phyloP scores from a whole-genome alignment of 2,329 filamentous ascomycete genomes.

The Arthroderma sp. region DNA sequence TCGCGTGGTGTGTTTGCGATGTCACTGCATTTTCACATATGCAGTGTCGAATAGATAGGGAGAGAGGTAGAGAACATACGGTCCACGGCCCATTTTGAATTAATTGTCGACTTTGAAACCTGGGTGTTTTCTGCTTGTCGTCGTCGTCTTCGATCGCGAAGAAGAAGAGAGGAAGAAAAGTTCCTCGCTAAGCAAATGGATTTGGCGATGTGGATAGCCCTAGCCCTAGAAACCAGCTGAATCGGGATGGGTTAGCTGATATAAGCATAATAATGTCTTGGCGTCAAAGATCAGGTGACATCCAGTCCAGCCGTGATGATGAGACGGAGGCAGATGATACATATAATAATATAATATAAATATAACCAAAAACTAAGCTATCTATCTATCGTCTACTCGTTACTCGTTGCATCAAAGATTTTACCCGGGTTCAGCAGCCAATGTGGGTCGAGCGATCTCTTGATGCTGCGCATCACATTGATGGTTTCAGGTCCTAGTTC shows the following conservation, averaged over 20 bases:
- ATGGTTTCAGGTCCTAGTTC: conserved; percentile 73
- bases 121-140: neutral
- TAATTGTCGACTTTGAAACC: conserved; percentile 15
- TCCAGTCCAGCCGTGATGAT: neutral
- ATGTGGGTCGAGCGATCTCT: conserved; percentile 65
- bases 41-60: neutral
- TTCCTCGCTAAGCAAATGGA: neutral
- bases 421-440: conserved; percentile 91
- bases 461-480: conserved; percentile 72
- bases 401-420: conserved; percentile 54
- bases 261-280: neutral
- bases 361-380: too few relatives aligned
- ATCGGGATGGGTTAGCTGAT: neutral
- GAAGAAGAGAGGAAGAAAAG: neutral
- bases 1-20: neutral
- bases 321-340: neutral
- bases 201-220: conserved; percentile 3
- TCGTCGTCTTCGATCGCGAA: neutral
- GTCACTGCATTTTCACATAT: neutral
- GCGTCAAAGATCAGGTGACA: too few relatives aligned
- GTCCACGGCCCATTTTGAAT: conserved; percentile 43
- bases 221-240: conserved; percentile 4
- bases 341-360: neutral
- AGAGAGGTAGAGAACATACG: conserved; percentile 34
- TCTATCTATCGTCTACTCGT: neutral